Evolutionary conservation across 2,329 filamentous ascomycete genomes (phyloP).

Genomic region (Hymenoscyphus infarciens): DNA sequence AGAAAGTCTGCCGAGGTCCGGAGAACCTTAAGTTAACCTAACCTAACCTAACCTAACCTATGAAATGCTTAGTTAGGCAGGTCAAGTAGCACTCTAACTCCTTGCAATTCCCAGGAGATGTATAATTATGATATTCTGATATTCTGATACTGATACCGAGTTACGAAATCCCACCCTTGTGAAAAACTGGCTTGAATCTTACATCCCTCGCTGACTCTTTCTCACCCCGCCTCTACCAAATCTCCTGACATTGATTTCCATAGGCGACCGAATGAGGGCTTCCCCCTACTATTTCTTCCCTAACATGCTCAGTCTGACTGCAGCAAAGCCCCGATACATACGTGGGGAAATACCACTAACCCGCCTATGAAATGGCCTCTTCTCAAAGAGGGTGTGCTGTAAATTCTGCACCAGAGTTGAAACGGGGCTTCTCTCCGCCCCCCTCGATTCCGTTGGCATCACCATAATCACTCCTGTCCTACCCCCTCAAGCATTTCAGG

Average conservation of each 20-base stretch:
- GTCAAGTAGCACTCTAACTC: not conserved
- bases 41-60: too few relatives aligned
- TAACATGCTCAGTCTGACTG: not conserved
- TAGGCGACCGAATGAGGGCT: not conserved
- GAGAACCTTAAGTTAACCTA: too few relatives aligned
- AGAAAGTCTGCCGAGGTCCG: not conserved
- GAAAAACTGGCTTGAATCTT: too few relatives aligned
- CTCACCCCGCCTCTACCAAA: too few relatives aligned
- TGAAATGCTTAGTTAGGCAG: not conserved
- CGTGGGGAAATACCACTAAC: not conserved
- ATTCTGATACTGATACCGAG: not conserved
- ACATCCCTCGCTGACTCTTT: too few relatives aligned
- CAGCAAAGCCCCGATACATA: not conserved
- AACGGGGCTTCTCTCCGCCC: not conserved
- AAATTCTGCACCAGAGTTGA: constrained; percentile 1
- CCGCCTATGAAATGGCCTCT: not conserved
- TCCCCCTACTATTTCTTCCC: not conserved
- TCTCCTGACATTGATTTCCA: not conserved
- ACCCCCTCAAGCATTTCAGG: not conserved
- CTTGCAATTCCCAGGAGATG: not conserved
- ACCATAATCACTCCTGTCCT: not conserved
- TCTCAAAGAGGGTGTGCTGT: not conserved
- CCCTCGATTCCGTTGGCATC: not conserved
- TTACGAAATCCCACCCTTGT: too few relatives aligned
- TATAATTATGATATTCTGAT: not conserved